Evolutionary conservation across 805 yeast species (phyloP), one percentile per base, ranked within the genome.

Genomic region (Starmera dryadoides): DNA sequence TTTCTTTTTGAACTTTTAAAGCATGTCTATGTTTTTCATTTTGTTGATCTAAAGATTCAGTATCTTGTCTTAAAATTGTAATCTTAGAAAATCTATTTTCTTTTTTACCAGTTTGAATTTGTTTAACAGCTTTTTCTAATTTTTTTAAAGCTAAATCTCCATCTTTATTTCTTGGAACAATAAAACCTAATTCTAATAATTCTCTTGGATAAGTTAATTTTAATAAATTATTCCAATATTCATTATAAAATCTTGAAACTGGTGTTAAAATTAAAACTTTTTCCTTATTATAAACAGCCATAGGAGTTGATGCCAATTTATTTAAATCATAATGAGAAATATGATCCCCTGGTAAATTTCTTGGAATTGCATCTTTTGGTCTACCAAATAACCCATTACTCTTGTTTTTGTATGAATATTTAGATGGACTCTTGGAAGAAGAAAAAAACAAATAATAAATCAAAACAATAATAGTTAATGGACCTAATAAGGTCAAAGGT

Each of bases 11-110:
- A 21, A 80, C 94, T 20, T 62, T 64, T 45, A 84, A 64, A 4
- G 95, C 96, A 58, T 93, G 99, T 57, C 98, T 75, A 47, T 86
- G 95, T 61, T 85, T 83, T 59, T 93, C 99, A 31, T 52, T 48
- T 57, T 89, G 93, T 33, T 82, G 73, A 29, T 73, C 73, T 47
- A 87, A 72, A 6, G 94, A 78, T 30, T 83, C 82, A 23, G 82
- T 71, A 60, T 93, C 98, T 66, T 93, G 98, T 62, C 98, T 78
- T 55, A 93, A 69, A 34, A 93, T 82, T 18, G 95, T 85, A 47
- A 93, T 77, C 55, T 87, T 86, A 40, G 83, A 78, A 62, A 86
- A 93, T 56, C 87, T 75, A 48, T 73, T 66, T 46, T 72, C 75
- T 43, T 74, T 72, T 44, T 77, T 73, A 20, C 78, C 76, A 29